Base-by-base conservation (phyloP, 1,284 basidiomycete genomes). In the Sparassis latifolia region DNA sequence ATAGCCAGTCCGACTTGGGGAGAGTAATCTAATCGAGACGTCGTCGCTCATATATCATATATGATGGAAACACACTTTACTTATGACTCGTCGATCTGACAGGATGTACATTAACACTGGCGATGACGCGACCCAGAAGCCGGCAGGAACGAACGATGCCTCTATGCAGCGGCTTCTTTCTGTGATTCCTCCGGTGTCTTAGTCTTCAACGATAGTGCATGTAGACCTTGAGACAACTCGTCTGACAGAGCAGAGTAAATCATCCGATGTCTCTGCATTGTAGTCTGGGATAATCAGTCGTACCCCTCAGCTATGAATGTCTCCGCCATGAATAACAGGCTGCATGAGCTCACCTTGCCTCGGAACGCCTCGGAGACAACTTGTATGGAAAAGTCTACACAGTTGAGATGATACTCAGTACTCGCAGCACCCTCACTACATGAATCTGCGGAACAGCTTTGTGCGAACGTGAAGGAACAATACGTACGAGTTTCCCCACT, bases 211-310 rank as follows among this genome's bases (percentile, higher is more conserved):
- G 86, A 86, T 38, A 91, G 69, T 1, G 89, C 82, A 60, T 91
- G 88, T 38, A 91, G 64, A 2, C 87, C 87, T 53, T 77, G 69
- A 32, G 76, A 64, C 42, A 91, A 70, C 61, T 91, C 86, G 33
- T 85, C 81, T 30, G 80, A 74, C 33, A 91, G 72, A 1, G 80
- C 77, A 4, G 77, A 71, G 64, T 89, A 82, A 48, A 91, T 78
- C 72, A 90, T 76, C 45, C 87, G 77, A 68, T 91, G 88, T 47
- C 89, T 78, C 62, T 89, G 84, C 71, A 90, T 79, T 12, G 83
- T 82, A 38, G 68, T 79, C 88, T 89, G 55, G 48, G 35, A 39
- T 30, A 45, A n/a, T 28, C 28, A 48, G 30, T 20, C 20, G 20
- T 20, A 20, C 20, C 20, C 20, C 20, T 20, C 20, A 20, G 20